These are phyloP conservation scores for Ganoderma resinaceum DNA, from an alignment of 1,284 basidiomycete species.

Conservation along the genomic window DNA sequence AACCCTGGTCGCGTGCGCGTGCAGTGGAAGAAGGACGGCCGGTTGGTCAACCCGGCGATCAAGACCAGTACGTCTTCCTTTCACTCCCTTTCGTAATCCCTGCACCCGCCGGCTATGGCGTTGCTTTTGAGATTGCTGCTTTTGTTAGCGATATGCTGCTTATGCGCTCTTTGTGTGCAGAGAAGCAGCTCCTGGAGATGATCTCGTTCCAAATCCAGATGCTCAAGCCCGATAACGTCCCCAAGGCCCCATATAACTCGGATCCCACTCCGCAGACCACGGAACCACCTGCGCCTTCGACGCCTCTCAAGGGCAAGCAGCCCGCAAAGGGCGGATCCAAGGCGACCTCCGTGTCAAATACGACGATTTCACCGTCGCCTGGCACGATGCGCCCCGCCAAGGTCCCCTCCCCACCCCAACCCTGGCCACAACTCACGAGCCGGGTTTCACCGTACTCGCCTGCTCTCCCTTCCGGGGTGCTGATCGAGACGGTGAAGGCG, in stretches of 20 bases:
- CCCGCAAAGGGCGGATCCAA: constrained; percentile 46
- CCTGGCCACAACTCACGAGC: constrained; percentile 58
- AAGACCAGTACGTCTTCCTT: constrained; percentile 74
- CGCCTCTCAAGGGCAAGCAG: constrained; percentile 49
- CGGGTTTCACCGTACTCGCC: constrained; percentile 74
- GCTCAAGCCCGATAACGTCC: constrained; percentile 74
- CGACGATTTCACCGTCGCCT: constrained; percentile 33
- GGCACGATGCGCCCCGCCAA: constrained; percentile 47
- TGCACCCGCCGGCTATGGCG: too few species aligned
- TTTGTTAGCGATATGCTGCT: constrained; percentile 11
- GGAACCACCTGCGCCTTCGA: constrained; percentile 36
- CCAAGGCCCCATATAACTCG: constrained; percentile 66
- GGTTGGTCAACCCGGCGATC: constrained; percentile 73
- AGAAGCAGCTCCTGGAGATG: constrained; percentile 84
- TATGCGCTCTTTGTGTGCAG: constrained; percentile 47
- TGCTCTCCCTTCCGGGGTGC: constrained; percentile 71
- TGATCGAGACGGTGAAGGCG: constrained; percentile 81
- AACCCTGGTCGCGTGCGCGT: constrained; percentile 95
- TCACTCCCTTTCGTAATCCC: background rate
- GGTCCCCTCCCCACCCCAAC: constrained; percentile 59
- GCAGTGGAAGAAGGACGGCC: constrained; percentile 86
- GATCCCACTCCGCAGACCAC: constrained; percentile 34
- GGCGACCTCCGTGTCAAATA: constrained; percentile 35
- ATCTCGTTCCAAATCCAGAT: constrained; percentile 80
- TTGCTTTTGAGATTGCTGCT: background rate